phyloP scores from a whole-genome alignment of 108 stramenopile genomes.

The Halocafeteria seosinensis region DNA sequence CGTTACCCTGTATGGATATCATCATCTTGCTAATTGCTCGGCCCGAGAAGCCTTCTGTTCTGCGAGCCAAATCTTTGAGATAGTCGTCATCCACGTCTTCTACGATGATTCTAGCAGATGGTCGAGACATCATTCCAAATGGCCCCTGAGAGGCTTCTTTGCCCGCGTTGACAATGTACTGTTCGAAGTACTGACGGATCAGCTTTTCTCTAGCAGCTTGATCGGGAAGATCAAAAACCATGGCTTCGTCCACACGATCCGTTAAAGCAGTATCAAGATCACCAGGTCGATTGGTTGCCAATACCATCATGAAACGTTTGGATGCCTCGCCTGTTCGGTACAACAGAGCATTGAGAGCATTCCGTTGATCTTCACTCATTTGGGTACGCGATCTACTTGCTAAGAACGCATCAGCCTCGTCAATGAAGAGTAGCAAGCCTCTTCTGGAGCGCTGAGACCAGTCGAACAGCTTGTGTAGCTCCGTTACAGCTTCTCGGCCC shows the following conservation, averaged over 20 bases:
- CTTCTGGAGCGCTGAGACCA: conserved; percentile 83
- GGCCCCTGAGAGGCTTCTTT: conserved; percentile 11
- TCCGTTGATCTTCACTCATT: conserved; percentile 88
- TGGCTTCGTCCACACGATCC: conserved; percentile 99
- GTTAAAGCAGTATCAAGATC: conserved; percentile 90
- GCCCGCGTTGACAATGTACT: conserved; percentile 57
- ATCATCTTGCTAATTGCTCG: conserved; percentile 93
- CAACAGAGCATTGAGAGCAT: conserved; percentile 93
- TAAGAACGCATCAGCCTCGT: conserved; percentile 97
- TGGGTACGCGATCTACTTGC: conserved; percentile 61
- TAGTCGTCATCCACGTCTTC: conserved; percentile 59
- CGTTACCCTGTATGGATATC: conserved; percentile 94
- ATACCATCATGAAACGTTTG: conserved; percentile 93
- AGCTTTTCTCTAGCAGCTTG: conserved; percentile 66
- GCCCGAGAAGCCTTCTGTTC: conserved; percentile 80
- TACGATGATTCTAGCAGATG: conserved; percentile 38
- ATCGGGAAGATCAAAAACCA: conserved; percentile 74
- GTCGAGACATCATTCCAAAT: conserved; percentile 33
- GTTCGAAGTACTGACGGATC: conserved; percentile 85
- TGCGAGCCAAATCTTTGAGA: conserved; percentile 57
- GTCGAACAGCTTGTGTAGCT: conserved; percentile 95
- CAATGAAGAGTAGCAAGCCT: conserved; percentile 87
- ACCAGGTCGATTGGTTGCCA: conserved; percentile 88
- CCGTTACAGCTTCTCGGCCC: conserved; percentile 90
- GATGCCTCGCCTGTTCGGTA: conserved; percentile 59